These are phyloP conservation scores for Zygnema cylindricum DNA, from an alignment of 139 green algal species.

Conservation along the genomic window DNA sequence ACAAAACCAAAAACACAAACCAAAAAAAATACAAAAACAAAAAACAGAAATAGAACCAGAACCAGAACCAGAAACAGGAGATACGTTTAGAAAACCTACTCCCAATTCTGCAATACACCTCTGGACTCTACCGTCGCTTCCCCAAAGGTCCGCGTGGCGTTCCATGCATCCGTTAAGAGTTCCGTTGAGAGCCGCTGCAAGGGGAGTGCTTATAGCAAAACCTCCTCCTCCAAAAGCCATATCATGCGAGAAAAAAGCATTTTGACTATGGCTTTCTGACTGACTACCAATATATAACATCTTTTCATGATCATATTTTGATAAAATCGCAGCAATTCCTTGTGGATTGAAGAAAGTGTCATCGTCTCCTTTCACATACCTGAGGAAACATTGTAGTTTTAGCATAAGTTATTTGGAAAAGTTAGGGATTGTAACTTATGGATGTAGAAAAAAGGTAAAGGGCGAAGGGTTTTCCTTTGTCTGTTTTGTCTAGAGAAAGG, in stretches of 20 bases:
- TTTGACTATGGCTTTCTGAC: conserved; percentile 54
- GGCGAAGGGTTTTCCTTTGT: too few species aligned
- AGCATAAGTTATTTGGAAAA: too few species aligned
- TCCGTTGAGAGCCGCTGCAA: conserved; percentile 25
- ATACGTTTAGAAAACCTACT: not conserved
- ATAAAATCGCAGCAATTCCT: conserved; percentile 15
- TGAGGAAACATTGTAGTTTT: not conserved
- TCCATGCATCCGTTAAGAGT: conserved; percentile 37
- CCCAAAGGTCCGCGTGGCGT: conserved; percentile 50
- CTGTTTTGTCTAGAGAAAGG: too few species aligned
- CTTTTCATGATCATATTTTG: conserved; percentile 53
- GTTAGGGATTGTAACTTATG: too few species aligned
- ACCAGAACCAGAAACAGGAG: too few species aligned
- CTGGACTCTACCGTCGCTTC: conserved; percentile 42
- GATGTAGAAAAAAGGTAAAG: too few species aligned
- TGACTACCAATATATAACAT: conserved; percentile 31
- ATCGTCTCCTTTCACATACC: conserved; percentile 56
- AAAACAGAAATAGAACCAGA: too few species aligned
- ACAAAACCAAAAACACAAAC: too few species aligned
- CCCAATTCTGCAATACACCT: conserved; percentile 40
- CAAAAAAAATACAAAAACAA: too few species aligned
- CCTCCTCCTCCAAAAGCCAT: conserved; percentile 55
- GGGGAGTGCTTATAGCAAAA: conserved; percentile 28
- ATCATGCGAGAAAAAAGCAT: conserved; percentile 39
- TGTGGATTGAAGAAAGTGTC: conserved; percentile 56